phyloP scores from a whole-genome alignment of 257 asterid genomes.

The Solanum peruvianum region DNA sequence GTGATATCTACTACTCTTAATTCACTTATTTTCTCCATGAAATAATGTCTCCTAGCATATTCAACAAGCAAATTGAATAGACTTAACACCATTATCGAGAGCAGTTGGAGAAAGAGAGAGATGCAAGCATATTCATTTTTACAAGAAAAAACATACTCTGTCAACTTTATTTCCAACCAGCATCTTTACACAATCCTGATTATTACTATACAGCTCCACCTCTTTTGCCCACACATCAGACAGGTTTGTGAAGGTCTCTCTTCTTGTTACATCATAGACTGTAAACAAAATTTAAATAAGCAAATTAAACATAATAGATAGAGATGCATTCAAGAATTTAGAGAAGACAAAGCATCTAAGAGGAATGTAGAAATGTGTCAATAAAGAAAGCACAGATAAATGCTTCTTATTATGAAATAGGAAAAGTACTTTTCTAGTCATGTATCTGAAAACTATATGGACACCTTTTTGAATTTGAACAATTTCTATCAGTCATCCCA shows the following conservation, averaged over 20 bases:
- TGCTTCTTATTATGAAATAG: neutral
- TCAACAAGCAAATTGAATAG: neutral
- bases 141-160: conserved; percentile 26
- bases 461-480: neutral
- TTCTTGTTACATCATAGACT: conserved; percentile 91
- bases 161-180: conserved; percentile 94
- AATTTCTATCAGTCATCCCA: neutral
- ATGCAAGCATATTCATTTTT: neutral
- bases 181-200: conserved; percentile 78
- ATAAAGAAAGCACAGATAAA: neutral
- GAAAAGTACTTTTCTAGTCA: neutral
- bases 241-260: conserved; percentile 70
- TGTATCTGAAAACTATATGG: neutral
- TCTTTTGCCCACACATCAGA: conserved; percentile 91
- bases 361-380: neutral
- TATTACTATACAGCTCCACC: conserved; percentile 68
- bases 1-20: neutral
- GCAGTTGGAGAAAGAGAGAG: neutral
- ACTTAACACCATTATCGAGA: neutral
- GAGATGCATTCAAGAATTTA: neutral
- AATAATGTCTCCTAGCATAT: neutral
- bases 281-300: neutral
- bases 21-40: neutral
- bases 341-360: neutral
- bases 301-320: neutral